Base-by-base conservation (phyloP, 495 filamentous ascomycete genomes). In the Chlorociboria aeruginascens region DNA sequence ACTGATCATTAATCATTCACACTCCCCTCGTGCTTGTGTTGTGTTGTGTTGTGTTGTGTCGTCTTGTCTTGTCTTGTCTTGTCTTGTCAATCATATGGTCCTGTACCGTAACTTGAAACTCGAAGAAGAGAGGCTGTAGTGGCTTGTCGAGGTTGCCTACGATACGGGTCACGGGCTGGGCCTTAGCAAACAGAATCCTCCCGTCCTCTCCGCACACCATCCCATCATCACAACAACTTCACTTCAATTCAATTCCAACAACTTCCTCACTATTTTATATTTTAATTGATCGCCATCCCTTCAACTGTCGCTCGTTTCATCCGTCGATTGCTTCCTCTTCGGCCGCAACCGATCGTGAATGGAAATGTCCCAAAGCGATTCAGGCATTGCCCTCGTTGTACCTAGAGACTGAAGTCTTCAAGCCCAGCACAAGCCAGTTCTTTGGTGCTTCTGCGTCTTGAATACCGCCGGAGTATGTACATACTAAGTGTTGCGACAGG, bases 401-500 rank as follows among this genome's bases (percentile, higher is more conserved):
- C 4, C 4, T 25, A 25, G 20, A 25, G 20, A 25, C 20, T 25
- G 20, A 4, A 25, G 20, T 25, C 20, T 25, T 25, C 20, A 25
- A 25, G 2, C 20, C 20, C 20, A 42, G 40, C 40, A 17, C 40
- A 42, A 42, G 11, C 20, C 20, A 25, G 20, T 25, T 25, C 20
- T 25, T 25, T 4, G 1, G 13, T n/a, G 14, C 43, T 46, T 28
- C 43, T 37, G 35, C 25, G 12, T 46, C 17, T 28, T 36, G 25
- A 11, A 40, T 36, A n/a, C 14, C 14, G 13, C 25, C 16, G 14
- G 36, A 43, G 46, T 42, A 57, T 57, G 54, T 53, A 50, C 31
- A 43, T 57, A 40, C 37, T 51, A 32, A 44, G 49, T n/a, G 49
- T 58, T 38, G 55, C 49, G 45, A 34, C 55, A 40, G 45, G 16